Evolutionary conservation across 179 eudicot genomes (phyloP), one percentile per base, ranked within the genome.

Genomic region (Patellifolia procumbens): DNA sequence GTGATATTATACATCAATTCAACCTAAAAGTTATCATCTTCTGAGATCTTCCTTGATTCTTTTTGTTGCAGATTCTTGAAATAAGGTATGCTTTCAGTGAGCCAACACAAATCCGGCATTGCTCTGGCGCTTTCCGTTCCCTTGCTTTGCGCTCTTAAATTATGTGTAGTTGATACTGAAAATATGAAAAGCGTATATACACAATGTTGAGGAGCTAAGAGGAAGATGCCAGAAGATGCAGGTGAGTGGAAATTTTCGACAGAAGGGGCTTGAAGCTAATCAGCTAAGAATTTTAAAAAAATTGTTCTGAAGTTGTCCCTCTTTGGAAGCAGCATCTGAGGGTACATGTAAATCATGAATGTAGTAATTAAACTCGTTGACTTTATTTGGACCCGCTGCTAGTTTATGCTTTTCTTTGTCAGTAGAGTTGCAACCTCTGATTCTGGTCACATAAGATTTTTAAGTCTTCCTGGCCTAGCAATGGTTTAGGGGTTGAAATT

Each of bases 31-130:
- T 20, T 46, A 26, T 46, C 70, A n/a, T n/a, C 26, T 74, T 63
- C 70, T 74, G 61, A 74, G 7, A 48, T 74, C n/a, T 24, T 51
- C 10, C 9, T 4, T 39, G 9, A 11, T 20, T 48, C 10, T 28
- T 32, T 20, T 74, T 48, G 61, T 9, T 48, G 56, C 77, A 74
- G 77, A 74, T 63, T 53, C 68, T 48, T 74, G 60, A 74, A 46
- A 11, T 48, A 32, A 60, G 69, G 59, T 19, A 62, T 61, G 59
- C 17, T 74, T 61, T 46, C 19, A 31, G 52, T 51, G 58, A 56
- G 66, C 35, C 35, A 39, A 26, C 75, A 13, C 66, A 56, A 29
- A 43, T 46, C 13, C 5, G 37, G 55, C 56, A n/a, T 26, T 28
- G 63, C 7, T 28, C 13, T 58, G 63, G 15, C 26, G 32, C 34